A percentile compares a stretch with the other conserved stretches of the same genome.
Conservation (phyloP, 192 early-diverging fungal genomes). For the Coemansia nantahalensis region DNA sequence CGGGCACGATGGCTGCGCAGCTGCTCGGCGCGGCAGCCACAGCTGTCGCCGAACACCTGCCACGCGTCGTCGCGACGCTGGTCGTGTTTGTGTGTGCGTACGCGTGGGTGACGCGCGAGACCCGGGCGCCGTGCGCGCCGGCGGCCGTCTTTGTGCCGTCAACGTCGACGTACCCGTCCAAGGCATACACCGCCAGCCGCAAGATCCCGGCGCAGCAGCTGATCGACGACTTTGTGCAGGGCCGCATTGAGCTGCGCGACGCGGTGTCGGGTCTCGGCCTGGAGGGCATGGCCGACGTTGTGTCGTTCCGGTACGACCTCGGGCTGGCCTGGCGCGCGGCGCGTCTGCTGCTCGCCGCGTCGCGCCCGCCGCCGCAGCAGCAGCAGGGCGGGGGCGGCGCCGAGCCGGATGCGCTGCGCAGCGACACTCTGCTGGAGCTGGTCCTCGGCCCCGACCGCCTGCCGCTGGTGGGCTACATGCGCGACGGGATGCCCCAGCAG, state of each 20-base stretch:
- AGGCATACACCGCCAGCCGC: conserved; percentile 33
- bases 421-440: conserved; percentile 46
- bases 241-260: conserved; percentile 49
- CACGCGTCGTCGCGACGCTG: conserved; percentile 9
- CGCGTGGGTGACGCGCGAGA: conserved; percentile 24
- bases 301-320: conserved; percentile 34
- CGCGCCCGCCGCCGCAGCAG: conserved; percentile 27
- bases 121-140: conserved; percentile 24
- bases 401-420: conserved; percentile 29
- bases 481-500: conserved; percentile 36
- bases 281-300: conserved; percentile 28
- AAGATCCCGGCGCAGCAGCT: conserved; percentile 40
- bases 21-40: conserved; percentile 3
- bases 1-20: conserved; percentile 8
- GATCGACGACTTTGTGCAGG: conserved; percentile 43
- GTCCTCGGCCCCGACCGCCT: conserved; percentile 45
- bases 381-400: conserved; percentile 4
- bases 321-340: conserved; percentile 28
- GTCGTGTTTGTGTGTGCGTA: conserved; percentile 27
- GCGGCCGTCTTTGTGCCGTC: conserved; percentile 46
- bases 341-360: conserved; percentile 13
- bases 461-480: conserved; percentile 45
- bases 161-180: conserved; percentile 49
- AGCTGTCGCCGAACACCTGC: conserved; percentile 27
- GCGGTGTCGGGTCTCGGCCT: conserved; percentile 48